These are phyloP conservation scores for Synchytrium microbalum DNA, from an alignment of 371 early-diverging fungal genomes.

Conservation along the genomic window DNA sequence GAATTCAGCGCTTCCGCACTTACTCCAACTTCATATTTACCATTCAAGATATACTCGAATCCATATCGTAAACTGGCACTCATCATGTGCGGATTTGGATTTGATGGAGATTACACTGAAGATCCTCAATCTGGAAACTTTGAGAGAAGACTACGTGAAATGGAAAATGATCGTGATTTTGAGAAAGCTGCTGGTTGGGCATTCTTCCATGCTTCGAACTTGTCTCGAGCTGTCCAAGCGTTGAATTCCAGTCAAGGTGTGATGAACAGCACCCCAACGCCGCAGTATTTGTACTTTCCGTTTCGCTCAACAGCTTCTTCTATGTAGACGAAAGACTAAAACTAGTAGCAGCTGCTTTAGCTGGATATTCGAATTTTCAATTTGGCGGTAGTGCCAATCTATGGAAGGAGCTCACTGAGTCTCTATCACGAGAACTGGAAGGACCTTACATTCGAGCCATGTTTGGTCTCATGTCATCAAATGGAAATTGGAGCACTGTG, in stretches of 20 bases:
- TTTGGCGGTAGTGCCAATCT: not conserved
- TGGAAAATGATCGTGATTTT: slow-evolving; percentile 59
- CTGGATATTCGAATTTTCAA: slow-evolving; percentile 40
- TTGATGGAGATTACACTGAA: slow-evolving; percentile 25
- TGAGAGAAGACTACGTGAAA: slow-evolving; percentile 17
- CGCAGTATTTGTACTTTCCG: not conserved
- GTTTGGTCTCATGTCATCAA: slow-evolving; percentile 64
- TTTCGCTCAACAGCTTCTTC: not conserved
- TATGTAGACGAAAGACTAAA: slow-evolving; percentile 60
- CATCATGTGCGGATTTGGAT: slow-evolving; percentile 65
- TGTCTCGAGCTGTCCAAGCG: slow-evolving; percentile 64
- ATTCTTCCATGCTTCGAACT: slow-evolving; percentile 64
- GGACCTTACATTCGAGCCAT: slow-evolving; percentile 71
- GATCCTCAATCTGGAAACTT: not conserved
- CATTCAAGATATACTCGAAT: not conserved
- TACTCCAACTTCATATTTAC: not conserved
- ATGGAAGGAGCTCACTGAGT: slow-evolving; percentile 57
- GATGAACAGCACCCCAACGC: not conserved
- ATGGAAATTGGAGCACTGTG: slow-evolving; percentile 62
- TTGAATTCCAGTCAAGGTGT: slow-evolving; percentile 53
- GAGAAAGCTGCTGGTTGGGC: slow-evolving; percentile 82
- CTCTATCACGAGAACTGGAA: slow-evolving; percentile 49
- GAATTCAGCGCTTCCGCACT: not conserved
- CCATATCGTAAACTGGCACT: slow-evolving; percentile 60
- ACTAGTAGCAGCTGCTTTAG: slow-evolving; percentile 69